Percentiles rank a stretch among this genome's conserved stretches.
Evolutionary conservation across 345 rosid species (phyloP).

Genomic region (Aegle marmelos): DNA sequence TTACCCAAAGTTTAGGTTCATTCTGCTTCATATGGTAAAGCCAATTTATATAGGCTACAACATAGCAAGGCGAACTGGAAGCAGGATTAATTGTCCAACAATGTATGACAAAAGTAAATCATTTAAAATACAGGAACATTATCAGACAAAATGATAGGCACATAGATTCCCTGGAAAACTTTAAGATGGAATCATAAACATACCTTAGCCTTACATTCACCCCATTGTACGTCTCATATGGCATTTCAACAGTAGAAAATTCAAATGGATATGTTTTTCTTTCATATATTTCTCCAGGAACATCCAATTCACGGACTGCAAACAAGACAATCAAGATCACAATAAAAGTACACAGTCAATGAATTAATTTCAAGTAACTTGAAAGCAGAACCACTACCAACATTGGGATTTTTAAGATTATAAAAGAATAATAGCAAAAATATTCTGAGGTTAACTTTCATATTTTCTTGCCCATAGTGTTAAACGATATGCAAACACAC

Average conservation of each 20-base stretch:
- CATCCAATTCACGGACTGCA: conserved; percentile 94
- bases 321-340: conserved; percentile 18
- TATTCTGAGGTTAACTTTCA: neutral
- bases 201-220: conserved; percentile 96
- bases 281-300: conserved; percentile 95
- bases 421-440: neutral
- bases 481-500: neutral
- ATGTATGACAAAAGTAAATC: neutral
- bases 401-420: neutral
- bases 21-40: neutral
- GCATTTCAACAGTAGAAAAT: conserved; percentile 95
- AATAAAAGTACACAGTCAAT: neutral
- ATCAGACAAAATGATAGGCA: neutral
- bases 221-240: conserved; percentile 88
- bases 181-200: conserved; percentile 5
- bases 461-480: neutral
- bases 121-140: neutral
- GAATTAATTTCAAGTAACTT: neutral
- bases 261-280: conserved; percentile 86
- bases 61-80: neutral
- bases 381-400: neutral
- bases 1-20: neutral
- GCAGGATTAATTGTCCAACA: neutral
- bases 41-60: neutral
- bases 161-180: neutral